Evolutionary conservation across 2,329 filamentous ascomycete genomes (phyloP), one percentile per base, ranked within the genome.

Genomic region (Alternaria dauci): DNA sequence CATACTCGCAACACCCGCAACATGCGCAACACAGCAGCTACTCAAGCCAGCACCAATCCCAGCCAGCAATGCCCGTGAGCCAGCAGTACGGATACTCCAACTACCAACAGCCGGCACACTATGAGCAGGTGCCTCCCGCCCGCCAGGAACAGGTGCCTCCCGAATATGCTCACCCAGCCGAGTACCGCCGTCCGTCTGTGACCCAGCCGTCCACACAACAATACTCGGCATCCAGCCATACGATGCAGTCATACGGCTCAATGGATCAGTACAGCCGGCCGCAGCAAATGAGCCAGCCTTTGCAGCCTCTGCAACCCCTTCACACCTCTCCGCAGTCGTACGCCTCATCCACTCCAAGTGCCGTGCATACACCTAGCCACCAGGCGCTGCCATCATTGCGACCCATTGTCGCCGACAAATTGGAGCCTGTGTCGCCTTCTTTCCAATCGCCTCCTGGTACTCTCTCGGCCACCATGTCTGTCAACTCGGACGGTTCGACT

Each of bases 381-480:
- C 73, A 78, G 62, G 67, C 78, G 23, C 66, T 84, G 54, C 80
- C 82, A 8, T 81, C 81, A 14, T 67, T 83, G 54, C 80, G 81
- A 62, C 72, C 70, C 30, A 69, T 69, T 2, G 65, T 58, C 52
- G 60, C 61, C 23, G 71, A 80, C 4, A 80, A 79, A 58, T 63
- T 80, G 41, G 81, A 83, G 56, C 79, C 80, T 5, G 73, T 79
- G 4, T 82, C 81, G n/a, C 82, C 82, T 0, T 72, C 76, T n/a
- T 81, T 80, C 52, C 71, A 76, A 30, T 78, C 76, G 18, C 77
- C 76, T 55, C 76, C 73, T 52, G 70, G 72, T 56, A 61, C 65
- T 4, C 62, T 77, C 50, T 75, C 69, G 20, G 71, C 66, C 28
- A 65, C 73, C 48, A 73, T 77, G 68, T 78, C 76, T 53, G 74